These are phyloP conservation scores for Neltuma alba DNA, from an alignment of 306 rosid species.

Conservation along the genomic window DNA sequence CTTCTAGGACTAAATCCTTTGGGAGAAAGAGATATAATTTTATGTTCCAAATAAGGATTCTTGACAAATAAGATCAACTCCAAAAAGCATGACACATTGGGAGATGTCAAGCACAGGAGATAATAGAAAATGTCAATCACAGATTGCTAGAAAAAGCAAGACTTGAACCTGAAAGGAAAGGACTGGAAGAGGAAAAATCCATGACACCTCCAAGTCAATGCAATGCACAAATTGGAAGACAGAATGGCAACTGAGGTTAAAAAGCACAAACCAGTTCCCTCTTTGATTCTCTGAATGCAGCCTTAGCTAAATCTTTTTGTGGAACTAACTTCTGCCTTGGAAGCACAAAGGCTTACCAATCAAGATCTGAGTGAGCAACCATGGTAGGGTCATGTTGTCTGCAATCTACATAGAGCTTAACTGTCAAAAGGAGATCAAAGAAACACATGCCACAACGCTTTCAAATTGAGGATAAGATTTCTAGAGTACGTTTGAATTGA, in stretches of 20 bases:
- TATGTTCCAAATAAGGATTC: too few relatives aligned
- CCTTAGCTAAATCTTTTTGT: constrained; percentile 76
- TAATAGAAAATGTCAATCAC: too few relatives aligned
- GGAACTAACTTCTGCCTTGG: constrained; percentile 93
- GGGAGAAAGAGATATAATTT: too few relatives aligned
- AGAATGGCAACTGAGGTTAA: background rate
- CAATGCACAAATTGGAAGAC: background rate
- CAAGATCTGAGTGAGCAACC: constrained; percentile 54
- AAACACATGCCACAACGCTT: background rate
- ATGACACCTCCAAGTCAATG: background rate
- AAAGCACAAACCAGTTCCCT: constrained; percentile 60
- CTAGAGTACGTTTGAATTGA: background rate
- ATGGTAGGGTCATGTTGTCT: constrained; percentile 85
- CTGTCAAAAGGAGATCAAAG: constrained; percentile 33
- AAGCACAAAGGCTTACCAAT: constrained; percentile 70
- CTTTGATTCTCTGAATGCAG: constrained; percentile 72
- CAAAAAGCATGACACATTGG: too few relatives aligned
- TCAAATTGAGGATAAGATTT: background rate
- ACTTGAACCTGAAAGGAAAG: too few relatives aligned
- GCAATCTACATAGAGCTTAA: constrained; percentile 68
- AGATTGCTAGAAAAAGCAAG: too few relatives aligned
- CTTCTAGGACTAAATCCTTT: too few relatives aligned
- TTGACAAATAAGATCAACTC: too few relatives aligned
- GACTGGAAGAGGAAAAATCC: background rate
- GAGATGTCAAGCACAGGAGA: constrained; percentile 26